Evolutionary conservation across 345 rosid species (phyloP).

Genomic region (Eutrema japonicum): DNA sequence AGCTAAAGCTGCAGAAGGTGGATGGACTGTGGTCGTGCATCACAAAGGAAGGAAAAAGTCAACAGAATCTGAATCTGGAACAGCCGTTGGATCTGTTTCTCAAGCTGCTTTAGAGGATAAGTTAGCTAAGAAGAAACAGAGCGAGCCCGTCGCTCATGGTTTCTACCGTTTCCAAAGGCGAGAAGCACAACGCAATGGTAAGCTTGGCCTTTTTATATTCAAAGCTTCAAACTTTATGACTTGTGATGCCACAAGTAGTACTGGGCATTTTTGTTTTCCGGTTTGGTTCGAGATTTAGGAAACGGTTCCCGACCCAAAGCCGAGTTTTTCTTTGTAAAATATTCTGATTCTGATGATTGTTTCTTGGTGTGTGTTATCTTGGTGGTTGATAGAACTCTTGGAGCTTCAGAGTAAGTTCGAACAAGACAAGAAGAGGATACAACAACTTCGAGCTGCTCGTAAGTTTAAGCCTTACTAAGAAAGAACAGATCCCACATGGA

Average conservation of each 20-base stretch:
- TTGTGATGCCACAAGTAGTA: background rate
- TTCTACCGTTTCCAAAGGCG: conserved; percentile 92
- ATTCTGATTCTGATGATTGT: conserved; percentile 19
- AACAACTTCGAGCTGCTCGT: conserved; percentile 86
- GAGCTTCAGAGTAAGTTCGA: conserved; percentile 82
- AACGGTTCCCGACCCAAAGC: no score
- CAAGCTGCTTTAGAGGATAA: conserved; percentile 66
- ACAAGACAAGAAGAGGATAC: conserved; percentile 88
- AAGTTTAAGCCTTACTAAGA: conserved; percentile 80
- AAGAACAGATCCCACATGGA: conserved; percentile 4
- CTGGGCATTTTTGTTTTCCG: background rate
- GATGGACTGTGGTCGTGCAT: conserved; percentile 95
- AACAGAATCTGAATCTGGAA: conserved; percentile 78
- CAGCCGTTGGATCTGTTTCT: conserved; percentile 77
- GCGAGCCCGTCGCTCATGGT: conserved; percentile 61
- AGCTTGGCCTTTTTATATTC: conserved; percentile 17
- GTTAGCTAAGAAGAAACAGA: conserved; percentile 71
- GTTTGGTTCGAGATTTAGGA: background rate
- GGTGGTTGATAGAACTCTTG: conserved; percentile 70
- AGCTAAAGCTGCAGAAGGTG: conserved; percentile 88
- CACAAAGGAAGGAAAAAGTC: conserved; percentile 97
- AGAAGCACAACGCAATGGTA: conserved; percentile 90
- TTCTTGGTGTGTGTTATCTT: conserved; percentile 23
- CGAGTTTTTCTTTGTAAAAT: background rate
- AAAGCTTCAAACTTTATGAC: background rate